A percentile compares a stretch with the other conserved stretches of the same genome.
phyloP scores from a whole-genome alignment of 345 rosid genomes.

The Ceriops zippeliana region DNA sequence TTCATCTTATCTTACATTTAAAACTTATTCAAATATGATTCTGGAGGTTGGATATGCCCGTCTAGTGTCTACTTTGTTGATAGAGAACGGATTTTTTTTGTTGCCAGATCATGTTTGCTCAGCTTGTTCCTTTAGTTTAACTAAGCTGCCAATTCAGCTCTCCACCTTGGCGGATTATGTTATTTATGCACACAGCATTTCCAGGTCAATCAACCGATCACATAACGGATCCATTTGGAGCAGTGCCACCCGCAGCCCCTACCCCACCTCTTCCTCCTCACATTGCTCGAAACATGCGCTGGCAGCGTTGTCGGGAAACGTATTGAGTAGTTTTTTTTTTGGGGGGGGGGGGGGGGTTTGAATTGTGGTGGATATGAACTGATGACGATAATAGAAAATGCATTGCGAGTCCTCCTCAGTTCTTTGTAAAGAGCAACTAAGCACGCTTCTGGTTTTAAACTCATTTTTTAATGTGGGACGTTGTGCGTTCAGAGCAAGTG shows the following conservation, averaged over 20 bases:
- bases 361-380: neutral
- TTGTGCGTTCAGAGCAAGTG: neutral
- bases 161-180: slow-evolving; percentile 1
- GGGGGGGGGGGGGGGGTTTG: too few relatives aligned
- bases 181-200: slow-evolving; percentile 1
- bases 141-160: neutral
- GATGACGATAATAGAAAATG: neutral
- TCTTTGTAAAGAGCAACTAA: slow-evolving; percentile 7
- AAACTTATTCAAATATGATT: too few relatives aligned
- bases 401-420: too few relatives aligned
- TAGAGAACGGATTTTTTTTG: too few relatives aligned
- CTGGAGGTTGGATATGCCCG: too few relatives aligned
- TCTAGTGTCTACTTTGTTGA: too few relatives aligned
- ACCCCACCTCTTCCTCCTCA: neutral
- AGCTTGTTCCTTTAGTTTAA: too few relatives aligned
- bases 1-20: too few relatives aligned
- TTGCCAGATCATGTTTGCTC: too few relatives aligned
- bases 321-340: neutral
- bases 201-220: neutral
- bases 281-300: neutral
- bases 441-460: slow-evolving; percentile 14
- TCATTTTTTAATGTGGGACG: slow-evolving; percentile 1
- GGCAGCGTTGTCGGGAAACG: slow-evolving; percentile 2
- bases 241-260: neutral
- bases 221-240: neutral